phyloP scores from a whole-genome alignment of 768 basidiomycete species.

The Suillus cothurnatus region DNA sequence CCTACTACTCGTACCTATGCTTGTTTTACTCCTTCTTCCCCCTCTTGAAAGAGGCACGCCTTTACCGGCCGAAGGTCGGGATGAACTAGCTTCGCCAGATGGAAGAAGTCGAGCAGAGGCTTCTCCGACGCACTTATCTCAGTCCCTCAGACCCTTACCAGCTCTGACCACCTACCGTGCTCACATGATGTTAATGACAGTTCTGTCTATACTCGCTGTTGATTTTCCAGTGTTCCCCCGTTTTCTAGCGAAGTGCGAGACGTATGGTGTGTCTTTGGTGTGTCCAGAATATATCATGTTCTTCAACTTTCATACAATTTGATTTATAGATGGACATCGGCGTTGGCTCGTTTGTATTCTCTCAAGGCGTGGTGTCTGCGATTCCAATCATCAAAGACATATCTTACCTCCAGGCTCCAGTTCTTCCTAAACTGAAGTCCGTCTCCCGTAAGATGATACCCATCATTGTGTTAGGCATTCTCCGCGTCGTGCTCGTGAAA shows the following conservation, averaged over 20 bases:
- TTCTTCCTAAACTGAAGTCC: conserved; percentile 51
- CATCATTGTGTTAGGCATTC: conserved; percentile 69
- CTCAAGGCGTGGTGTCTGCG: conserved; percentile 91
- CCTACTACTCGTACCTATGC: conserved; percentile 48
- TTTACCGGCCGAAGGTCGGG: conserved; percentile 45
- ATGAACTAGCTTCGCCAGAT: not conserved
- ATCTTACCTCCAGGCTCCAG: conserved; percentile 47
- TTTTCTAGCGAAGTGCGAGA: conserved; percentile 87
- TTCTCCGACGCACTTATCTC: not conserved
- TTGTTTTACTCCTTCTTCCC: conserved; percentile 45
- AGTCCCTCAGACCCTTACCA: conserved; percentile 51
- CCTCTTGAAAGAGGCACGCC: conserved; percentile 47
- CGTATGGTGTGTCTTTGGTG: conserved; percentile 93
- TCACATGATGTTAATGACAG: conserved; percentile 94
- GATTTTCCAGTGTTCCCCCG: conserved; percentile 95
- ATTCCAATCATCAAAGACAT: conserved; percentile 74
- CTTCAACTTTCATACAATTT: not conserved
- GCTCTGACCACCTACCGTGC: conserved; percentile 87
- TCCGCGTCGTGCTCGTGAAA: conserved; percentile 86
- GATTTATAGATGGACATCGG: conserved; percentile 89
- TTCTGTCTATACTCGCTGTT: conserved; percentile 90
- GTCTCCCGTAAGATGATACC: conserved; percentile 65
- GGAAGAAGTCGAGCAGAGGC: conserved; percentile 2
- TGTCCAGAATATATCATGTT: conserved; percentile 23
- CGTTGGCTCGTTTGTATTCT: conserved; percentile 97